These are phyloP conservation scores for Meredithiella fracta DNA, from an alignment of 2,329 filamentous ascomycete species.

Conservation along the genomic window DNA sequence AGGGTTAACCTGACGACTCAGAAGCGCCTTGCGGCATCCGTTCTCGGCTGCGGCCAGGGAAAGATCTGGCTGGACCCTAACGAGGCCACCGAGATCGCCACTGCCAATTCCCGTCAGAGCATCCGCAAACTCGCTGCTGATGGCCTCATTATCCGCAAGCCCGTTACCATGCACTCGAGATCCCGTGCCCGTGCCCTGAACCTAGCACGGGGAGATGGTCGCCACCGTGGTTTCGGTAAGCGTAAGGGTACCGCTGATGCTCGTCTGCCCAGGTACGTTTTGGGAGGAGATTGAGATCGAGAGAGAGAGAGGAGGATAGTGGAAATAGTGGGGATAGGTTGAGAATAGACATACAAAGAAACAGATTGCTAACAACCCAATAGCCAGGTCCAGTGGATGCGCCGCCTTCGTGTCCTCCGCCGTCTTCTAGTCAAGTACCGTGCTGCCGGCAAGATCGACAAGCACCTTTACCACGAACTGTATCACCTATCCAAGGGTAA, in stretches of 20 bases:
- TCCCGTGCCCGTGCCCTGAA: constrained; percentile 89
- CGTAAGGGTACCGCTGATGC: constrained; percentile 99
- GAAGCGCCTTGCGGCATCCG: constrained; percentile 98
- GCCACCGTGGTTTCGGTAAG: constrained; percentile 99
- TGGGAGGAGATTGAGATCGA: too few relatives aligned
- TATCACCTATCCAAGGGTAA: constrained; percentile 99
- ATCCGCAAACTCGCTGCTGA: constrained; percentile 99
- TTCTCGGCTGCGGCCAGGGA: constrained; percentile 97
- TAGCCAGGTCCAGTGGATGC: constrained; percentile 98
- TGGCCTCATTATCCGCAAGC: constrained; percentile 99
- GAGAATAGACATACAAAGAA: background rate
- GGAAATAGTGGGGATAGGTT: too few relatives aligned
- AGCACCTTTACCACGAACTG: constrained; percentile 99
- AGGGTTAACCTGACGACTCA: constrained; percentile 99
- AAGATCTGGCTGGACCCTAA: constrained; percentile 99
- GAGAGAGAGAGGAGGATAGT: too few relatives aligned
- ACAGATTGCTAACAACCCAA: constrained; percentile 18
- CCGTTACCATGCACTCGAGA: constrained; percentile 98
- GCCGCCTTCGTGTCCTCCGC: constrained; percentile 96
- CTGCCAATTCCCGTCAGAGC: constrained; percentile 99
- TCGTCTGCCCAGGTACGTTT: constrained; percentile 87
- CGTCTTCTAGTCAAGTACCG: constrained; percentile 99
- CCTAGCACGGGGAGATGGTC: constrained; percentile 82
- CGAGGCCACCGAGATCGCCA: constrained; percentile 98
- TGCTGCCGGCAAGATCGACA: constrained; percentile 99